phyloP scores from a whole-genome alignment of 164 flowering plant species.

The Macadamia integrifolia region DNA sequence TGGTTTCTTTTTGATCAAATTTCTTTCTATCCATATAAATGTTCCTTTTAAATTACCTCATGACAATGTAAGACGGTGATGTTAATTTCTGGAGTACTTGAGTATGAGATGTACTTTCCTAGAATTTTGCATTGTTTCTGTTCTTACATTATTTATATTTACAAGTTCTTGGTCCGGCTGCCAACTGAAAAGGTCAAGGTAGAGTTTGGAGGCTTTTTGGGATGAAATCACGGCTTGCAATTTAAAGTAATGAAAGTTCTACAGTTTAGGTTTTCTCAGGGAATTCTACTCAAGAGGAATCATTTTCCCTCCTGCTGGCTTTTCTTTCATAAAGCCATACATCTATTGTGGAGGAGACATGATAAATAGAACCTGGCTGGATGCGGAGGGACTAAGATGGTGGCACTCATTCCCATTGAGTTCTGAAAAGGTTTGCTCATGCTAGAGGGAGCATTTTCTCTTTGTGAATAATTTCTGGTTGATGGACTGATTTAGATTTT shows the following conservation, averaged over 20 bases:
- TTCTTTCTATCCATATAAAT: not conserved
- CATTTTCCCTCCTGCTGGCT: too few relatives aligned
- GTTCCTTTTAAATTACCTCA: not conserved
- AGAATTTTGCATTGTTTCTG: not conserved
- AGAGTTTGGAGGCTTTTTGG: not conserved
- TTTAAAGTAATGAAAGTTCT: not conserved
- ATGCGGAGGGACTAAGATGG: too few relatives aligned
- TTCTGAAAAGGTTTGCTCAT: too few relatives aligned
- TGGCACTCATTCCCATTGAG: too few relatives aligned
- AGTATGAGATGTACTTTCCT: not conserved
- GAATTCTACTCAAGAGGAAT: too few relatives aligned
- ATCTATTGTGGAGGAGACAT: too few relatives aligned
- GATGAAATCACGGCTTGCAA: not conserved
- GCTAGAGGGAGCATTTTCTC: too few relatives aligned
- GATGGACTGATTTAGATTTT: too few relatives aligned
- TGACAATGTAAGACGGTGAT: not conserved
- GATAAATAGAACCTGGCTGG: too few relatives aligned
- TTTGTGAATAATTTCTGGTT: too few relatives aligned
- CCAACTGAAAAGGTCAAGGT: not conserved
- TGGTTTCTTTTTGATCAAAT: constrained; percentile 11
- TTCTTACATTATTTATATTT: not conserved
- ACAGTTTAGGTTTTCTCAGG: not conserved
- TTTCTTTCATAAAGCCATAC: too few relatives aligned
- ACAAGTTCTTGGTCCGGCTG: not conserved
- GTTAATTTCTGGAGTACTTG: not conserved